phyloP scores from a whole-genome alignment of 345 rosid genomes.

The Corymbia maculata region DNA sequence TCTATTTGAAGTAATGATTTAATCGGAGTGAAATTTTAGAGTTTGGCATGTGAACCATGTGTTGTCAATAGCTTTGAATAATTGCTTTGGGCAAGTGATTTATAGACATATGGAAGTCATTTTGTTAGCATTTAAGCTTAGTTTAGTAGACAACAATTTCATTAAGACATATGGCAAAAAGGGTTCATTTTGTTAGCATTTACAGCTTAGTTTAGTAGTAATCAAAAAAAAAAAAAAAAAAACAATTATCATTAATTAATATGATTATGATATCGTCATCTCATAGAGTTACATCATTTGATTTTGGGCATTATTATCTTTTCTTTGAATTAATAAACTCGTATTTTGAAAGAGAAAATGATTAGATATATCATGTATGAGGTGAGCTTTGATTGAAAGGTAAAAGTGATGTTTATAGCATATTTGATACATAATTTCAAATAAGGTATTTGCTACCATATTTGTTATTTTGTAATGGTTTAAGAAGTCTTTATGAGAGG shows the following conservation, averaged over 20 bases:
- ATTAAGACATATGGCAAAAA: fast-evolving
- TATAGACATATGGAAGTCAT: fast-evolving
- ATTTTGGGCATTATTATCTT: neutral
- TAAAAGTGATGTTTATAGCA: neutral
- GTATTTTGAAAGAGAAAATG: neutral
- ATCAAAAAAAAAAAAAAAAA: too few relatives aligned
- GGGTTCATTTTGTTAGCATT: neutral
- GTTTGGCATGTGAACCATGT: neutral
- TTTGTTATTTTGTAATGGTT: neutral
- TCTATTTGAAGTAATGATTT: too few relatives aligned
- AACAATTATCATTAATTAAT: too few relatives aligned
- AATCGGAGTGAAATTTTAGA: neutral
- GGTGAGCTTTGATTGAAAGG: neutral
- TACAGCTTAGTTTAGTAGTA: neutral
- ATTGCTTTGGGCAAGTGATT: neutral
- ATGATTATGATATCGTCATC: neutral
- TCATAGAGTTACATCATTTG: neutral
- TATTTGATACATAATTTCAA: neutral
- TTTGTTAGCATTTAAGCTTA: neutral
- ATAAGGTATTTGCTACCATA: neutral
- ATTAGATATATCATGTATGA: neutral
- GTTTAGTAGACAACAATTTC: neutral
- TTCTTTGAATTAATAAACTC: neutral
- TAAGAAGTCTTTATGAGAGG: neutral
- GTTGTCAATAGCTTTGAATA: neutral